These are phyloP conservation scores for Fusarium sp. DNA, from an alignment of 2,329 filamentous ascomycete species.

Conservation along the genomic window DNA sequence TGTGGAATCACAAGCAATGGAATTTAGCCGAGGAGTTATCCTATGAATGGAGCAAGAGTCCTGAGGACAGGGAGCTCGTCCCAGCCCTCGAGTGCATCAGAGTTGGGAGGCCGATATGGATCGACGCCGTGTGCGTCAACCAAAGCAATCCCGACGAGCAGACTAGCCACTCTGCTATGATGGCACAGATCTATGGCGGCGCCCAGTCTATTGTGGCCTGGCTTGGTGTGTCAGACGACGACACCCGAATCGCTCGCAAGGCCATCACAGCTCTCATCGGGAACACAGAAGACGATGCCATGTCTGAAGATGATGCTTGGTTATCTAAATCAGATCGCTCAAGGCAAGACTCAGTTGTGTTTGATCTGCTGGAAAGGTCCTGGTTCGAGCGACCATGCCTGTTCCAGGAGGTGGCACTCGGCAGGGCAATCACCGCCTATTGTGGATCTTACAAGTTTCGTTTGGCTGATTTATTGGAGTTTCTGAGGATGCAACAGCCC, in stretches of 20 bases:
- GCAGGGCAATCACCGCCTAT: too few species aligned
- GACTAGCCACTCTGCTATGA: neutral
- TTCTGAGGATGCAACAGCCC: too few species aligned
- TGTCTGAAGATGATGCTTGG: neutral
- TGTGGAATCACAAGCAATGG: neutral
- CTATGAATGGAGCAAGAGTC: neutral
- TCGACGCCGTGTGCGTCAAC: constrained; percentile 15
- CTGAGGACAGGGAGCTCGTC: neutral
- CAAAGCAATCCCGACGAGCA: neutral
- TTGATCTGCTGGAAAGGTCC: neutral
- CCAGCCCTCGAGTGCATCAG: fast-evolving
- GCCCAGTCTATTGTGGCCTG: constrained; percentile 6
- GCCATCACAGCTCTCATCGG: neutral
- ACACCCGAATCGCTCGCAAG: neutral
- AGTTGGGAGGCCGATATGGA: constrained; percentile 16
- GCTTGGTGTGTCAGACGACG: neutral
- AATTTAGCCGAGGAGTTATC: neutral
- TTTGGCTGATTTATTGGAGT: too few species aligned
- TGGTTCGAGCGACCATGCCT: constrained; percentile 11
- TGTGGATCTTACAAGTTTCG: too few species aligned
- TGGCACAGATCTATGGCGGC: neutral
- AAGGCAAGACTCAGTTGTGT: neutral
- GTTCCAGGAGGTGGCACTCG: neutral
- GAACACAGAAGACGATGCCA: neutral
- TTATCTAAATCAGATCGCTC: neutral